Conservation (phyloP, 805 yeast species). For the Candida hungchunana region DNA sequence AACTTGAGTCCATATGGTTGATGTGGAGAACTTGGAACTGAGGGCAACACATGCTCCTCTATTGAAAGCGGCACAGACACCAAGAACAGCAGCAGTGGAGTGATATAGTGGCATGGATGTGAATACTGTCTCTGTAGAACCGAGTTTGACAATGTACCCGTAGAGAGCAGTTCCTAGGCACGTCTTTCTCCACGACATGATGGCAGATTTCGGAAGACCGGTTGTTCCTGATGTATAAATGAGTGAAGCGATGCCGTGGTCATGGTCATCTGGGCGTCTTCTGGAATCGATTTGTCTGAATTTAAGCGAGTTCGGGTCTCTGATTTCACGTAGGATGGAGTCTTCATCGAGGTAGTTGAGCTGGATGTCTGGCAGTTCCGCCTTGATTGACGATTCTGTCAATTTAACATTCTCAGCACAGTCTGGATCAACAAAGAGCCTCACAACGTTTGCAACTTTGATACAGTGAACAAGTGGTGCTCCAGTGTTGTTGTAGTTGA, state of each 20-base stretch:
- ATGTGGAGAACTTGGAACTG: conserved; percentile 76
- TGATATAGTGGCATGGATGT: conserved; percentile 96
- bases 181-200: conserved; percentile 86
- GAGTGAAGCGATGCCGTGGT: conserved; percentile 61
- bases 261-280: conserved; percentile 55
- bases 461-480: conserved; percentile 77
- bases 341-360: conserved; percentile 50
- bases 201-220: conserved; percentile 91
- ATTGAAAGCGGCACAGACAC: conserved; percentile 64
- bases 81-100: conserved; percentile 87
- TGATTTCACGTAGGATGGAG: conserved; percentile 38
- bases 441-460: conserved; percentile 56
- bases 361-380: conserved; percentile 35
- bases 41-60: conserved; percentile 75
- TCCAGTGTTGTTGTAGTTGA: conserved; percentile 76
- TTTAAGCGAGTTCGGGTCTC: conserved; percentile 38
- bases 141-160: conserved; percentile 61
- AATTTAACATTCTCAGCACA: conserved; percentile 49
- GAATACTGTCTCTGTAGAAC: conserved; percentile 54
- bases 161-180: conserved; percentile 67
- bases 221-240: conserved; percentile 95
- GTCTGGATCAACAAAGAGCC: conserved; percentile 72
- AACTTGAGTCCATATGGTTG: conserved; percentile 88
- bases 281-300: conserved; percentile 52
- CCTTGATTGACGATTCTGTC: conserved; percentile 40